Evolutionary conservation across 805 yeast species (phyloP).

Genomic region (Saccharomyces mikatae): DNA sequence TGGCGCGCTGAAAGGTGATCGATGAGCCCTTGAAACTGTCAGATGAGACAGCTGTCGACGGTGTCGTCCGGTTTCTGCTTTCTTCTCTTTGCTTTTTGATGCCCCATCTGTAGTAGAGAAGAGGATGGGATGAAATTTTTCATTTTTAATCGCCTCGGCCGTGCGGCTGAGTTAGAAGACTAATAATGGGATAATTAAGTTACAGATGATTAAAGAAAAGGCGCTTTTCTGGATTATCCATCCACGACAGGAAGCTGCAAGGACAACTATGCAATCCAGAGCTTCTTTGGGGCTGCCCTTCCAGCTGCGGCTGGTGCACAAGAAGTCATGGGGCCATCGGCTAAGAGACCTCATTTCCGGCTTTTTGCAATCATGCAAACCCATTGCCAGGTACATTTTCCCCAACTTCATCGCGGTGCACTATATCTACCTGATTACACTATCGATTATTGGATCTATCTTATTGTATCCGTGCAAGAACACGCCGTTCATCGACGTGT

Average conservation of each 20-base stretch:
- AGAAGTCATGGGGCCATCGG: constrained; percentile 33
- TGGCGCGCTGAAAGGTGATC: background rate
- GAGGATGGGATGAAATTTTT: background rate
- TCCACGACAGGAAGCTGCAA: background rate
- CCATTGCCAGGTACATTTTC: constrained; percentile 30
- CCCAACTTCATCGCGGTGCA: constrained; percentile 50
- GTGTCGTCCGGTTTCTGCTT: background rate
- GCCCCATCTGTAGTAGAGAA: background rate
- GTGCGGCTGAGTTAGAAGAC: background rate
- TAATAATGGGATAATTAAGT: background rate
- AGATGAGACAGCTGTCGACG: background rate
- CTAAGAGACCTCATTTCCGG: constrained; percentile 30
- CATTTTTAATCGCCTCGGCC: background rate
- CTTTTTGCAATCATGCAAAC: constrained; percentile 23
- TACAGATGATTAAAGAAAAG: background rate
- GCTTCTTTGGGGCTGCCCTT: background rate
- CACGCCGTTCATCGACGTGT: constrained; percentile 59
- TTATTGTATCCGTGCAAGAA: constrained; percentile 65
- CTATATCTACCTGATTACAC: constrained; percentile 55
- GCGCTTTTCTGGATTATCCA: background rate
- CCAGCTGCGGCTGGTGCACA: constrained; percentile 4
- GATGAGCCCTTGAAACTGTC: background rate
- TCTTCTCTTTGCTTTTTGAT: background rate
- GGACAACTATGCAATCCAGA: background rate
- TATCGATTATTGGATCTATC: constrained; percentile 60